Evolutionary conservation across 768 basidiomycete genomes (phyloP).

Genomic region (Mycena indigotica): DNA sequence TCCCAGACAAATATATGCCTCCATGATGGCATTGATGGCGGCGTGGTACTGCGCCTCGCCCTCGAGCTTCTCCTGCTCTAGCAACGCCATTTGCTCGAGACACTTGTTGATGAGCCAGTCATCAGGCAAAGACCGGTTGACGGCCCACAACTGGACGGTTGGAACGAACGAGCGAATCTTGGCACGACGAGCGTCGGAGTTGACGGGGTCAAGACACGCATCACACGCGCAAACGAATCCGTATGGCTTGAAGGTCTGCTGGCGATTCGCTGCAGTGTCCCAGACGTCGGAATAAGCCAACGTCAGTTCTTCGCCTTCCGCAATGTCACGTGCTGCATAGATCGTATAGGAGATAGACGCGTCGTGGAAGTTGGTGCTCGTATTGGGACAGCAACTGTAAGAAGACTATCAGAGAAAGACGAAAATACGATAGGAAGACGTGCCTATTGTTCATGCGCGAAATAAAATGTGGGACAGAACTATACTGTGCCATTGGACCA

Average conservation of each 20-base stretch:
- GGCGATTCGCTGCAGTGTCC: constrained; percentile 26
- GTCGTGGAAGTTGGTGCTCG: constrained; percentile 23
- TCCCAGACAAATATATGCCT: background rate
- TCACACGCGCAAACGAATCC: constrained; percentile 35
- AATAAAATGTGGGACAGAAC: background rate
- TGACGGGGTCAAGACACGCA: constrained; percentile 27
- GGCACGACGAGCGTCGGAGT: constrained; percentile 1
- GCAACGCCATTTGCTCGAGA: background rate
- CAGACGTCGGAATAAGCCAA: constrained; percentile 27
- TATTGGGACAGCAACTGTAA: constrained; percentile 30
- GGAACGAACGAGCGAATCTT: background rate
- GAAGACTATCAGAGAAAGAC: background rate
- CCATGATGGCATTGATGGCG: background rate
- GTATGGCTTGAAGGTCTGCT: constrained; percentile 30
- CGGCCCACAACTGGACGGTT: background rate
- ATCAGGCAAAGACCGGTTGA: background rate
- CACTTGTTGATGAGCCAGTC: background rate
- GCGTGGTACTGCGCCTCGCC: background rate
- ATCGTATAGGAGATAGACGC: constrained; percentile 33
- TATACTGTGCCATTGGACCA: background rate
- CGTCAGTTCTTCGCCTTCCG: constrained; percentile 36
- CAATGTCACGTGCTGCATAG: constrained; percentile 31
- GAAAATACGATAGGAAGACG: background rate
- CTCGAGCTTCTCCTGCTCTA: constrained; percentile 1
- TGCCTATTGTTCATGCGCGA: background rate